phyloP scores from a whole-genome alignment of 148 eudicot species.

The Nepenthes gracilis region DNA sequence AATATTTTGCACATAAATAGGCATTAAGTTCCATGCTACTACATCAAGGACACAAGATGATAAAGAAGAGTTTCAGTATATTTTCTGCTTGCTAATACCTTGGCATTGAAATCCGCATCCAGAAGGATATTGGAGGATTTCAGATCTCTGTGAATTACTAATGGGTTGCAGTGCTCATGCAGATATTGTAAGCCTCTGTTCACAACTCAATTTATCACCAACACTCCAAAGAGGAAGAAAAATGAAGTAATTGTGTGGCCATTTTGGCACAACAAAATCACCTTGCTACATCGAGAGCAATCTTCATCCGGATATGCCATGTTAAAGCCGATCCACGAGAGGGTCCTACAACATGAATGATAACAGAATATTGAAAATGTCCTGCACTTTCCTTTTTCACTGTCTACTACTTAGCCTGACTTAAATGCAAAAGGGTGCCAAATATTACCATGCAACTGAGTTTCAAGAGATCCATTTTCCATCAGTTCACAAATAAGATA shows the following conservation, averaged over 20 bases:
- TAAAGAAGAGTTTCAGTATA: conserved; percentile 4
- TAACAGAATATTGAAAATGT: not conserved
- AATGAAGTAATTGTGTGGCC: not conserved
- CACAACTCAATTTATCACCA: conserved; percentile 12
- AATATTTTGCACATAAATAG: too few relatives aligned
- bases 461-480: conserved; percentile 56
- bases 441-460: conserved; percentile 48
- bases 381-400: not conserved
- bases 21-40: not conserved
- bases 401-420: not conserved
- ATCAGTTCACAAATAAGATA: conserved; percentile 51
- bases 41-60: not conserved
- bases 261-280: conserved; percentile 9
- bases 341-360: conserved; percentile 24
- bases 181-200: conserved; percentile 70
- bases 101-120: conserved; percentile 61
- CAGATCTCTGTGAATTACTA: conserved; percentile 80
- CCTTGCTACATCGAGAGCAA: conserved; percentile 67
- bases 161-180: conserved; percentile 67
- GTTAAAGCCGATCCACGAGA: conserved; percentile 54
- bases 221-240: not conserved
- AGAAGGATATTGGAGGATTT: conserved; percentile 80
- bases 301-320: conserved; percentile 54
- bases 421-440: not conserved
- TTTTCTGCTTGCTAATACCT: conserved; percentile 25